Percentiles rank a stretch among this genome's conserved stretches.
Evolutionary conservation across 2,329 filamentous ascomycete species (phyloP).

Genomic region (Xylaria multiplex): DNA sequence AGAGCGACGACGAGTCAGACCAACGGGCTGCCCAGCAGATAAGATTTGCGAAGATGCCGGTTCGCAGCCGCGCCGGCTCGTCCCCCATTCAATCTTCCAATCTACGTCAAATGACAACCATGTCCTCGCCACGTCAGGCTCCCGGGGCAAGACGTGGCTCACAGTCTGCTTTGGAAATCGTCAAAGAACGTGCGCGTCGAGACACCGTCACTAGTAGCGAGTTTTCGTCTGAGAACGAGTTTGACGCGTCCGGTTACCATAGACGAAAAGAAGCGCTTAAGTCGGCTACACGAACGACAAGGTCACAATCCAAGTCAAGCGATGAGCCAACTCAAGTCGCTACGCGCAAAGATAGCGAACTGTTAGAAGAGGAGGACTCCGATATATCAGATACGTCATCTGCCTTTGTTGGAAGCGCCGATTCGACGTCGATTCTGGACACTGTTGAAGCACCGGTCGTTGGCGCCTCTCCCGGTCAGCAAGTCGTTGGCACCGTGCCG

Average conservation of each 20-base stretch:
- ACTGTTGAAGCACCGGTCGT: conserved; percentile 68
- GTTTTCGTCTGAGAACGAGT: conserved; percentile 83
- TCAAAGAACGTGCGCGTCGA: conserved; percentile 74
- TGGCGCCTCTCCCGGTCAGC: conserved; percentile 63
- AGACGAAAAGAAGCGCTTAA: conserved; percentile 70
- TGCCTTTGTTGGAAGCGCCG: conserved; percentile 73
- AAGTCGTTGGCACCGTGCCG: conserved; percentile 72
- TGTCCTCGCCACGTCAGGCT: conserved; percentile 59
- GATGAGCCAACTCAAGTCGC: conserved; percentile 59
- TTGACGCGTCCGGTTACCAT: conserved; percentile 73
- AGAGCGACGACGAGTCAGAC: conserved; percentile 82
- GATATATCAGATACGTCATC: conserved; percentile 71
- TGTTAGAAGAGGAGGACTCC: conserved; percentile 67
- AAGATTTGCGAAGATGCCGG: conserved; percentile 95
- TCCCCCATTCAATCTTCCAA: conserved; percentile 81
- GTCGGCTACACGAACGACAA: conserved; percentile 64
- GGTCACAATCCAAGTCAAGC: conserved; percentile 63
- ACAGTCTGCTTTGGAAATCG: conserved; percentile 74
- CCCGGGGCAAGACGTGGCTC: conserved; percentile 70
- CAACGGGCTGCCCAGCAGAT: conserved; percentile 85
- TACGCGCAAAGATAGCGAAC: conserved; percentile 58
- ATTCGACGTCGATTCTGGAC: conserved; percentile 77
- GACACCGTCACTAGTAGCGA: conserved; percentile 86
- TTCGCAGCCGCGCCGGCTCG: conserved; percentile 85
- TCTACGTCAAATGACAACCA: conserved; percentile 63